These are phyloP conservation scores for Phytophthora sansomeana DNA, from an alignment of 352 stramenopile species.

Conservation along the genomic window DNA sequence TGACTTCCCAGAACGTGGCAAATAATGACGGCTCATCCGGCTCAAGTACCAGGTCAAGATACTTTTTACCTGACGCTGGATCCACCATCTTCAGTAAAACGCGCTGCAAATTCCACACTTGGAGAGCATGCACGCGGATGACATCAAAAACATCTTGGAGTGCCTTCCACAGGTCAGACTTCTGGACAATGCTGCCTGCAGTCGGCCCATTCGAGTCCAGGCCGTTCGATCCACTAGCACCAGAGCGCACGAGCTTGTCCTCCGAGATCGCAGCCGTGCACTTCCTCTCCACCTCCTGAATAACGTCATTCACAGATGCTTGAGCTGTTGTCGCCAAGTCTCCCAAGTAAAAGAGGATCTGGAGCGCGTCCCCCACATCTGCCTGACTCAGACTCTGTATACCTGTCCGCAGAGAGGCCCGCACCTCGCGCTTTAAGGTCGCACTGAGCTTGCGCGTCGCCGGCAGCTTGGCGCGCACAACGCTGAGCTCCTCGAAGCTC, in stretches of 20 bases:
- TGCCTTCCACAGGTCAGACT: conserved; percentile 83
- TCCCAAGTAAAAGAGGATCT: conserved; percentile 84
- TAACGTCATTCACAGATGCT: conserved; percentile 81
- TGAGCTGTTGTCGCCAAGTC: conserved; percentile 71
- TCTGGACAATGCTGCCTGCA: conserved; percentile 47
- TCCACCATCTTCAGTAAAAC: conserved; percentile 85
- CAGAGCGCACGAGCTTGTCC: conserved; percentile 57
- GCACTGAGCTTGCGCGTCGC: conserved; percentile 53
- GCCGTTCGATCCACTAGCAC: conserved; percentile 21
- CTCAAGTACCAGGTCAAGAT: conserved; percentile 76
- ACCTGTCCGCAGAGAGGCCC: conserved; percentile 50
- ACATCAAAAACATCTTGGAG: conserved; percentile 82
- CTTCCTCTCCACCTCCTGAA: conserved; percentile 82
- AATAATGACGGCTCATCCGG: conserved; percentile 83
- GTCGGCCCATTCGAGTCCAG: conserved; percentile 38
- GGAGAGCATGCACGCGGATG: conserved; percentile 68
- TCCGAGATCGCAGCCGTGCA: conserved; percentile 67
- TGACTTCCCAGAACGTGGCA: conserved; percentile 88
- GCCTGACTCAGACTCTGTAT: conserved; percentile 71
- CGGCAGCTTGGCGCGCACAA: conserved; percentile 67
- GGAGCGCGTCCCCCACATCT: conserved; percentile 76
- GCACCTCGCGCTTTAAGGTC: conserved; percentile 65
- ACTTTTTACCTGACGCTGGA: conserved; percentile 48
- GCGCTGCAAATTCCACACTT: conserved; percentile 90
- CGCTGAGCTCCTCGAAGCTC: conserved; percentile 71